phyloP scores from a whole-genome alignment of 2,329 filamentous ascomycete species.

The Epichloe uncinata region DNA sequence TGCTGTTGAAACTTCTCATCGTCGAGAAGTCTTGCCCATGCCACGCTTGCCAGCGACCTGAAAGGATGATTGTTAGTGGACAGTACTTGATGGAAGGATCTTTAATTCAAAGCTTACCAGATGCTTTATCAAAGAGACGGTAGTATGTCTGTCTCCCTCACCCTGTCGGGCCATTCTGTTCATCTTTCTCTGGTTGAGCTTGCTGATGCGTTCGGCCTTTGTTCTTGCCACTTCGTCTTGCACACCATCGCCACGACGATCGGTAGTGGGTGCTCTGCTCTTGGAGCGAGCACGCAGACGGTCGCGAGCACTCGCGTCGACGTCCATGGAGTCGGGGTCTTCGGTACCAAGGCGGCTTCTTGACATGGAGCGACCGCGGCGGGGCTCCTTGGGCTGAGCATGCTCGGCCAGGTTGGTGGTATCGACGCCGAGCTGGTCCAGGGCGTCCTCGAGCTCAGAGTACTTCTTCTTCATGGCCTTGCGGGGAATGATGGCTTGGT shows the following conservation, averaged over 20 bases:
- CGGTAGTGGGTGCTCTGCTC: conserved; percentile 49
- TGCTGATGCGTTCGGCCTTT: conserved; percentile 77
- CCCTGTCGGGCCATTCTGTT: conserved; percentile 95
- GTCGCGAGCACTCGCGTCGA: conserved; percentile 44
- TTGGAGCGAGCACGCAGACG: conserved; percentile 59
- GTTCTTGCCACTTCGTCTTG: conserved; percentile 49
- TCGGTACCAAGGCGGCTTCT: conserved; percentile 49
- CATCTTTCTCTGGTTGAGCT: conserved; percentile 94
- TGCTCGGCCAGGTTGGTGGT: conserved; percentile 61
- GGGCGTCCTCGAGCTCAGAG: conserved; percentile 72
- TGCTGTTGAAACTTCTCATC: conserved; percentile 30
- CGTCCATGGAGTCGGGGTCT: conserved; percentile 64
- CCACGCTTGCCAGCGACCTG: conserved; percentile 83
- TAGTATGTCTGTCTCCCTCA: conserved; percentile 86
- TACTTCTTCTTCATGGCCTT: conserved; percentile 68
- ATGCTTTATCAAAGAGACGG: conserved; percentile 74
- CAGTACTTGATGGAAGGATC: conserved; percentile 7
- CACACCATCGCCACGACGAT: conserved; percentile 68
- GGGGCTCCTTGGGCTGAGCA: conserved; percentile 48
- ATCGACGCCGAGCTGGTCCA: conserved; percentile 78
- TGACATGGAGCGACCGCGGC: conserved; percentile 57
- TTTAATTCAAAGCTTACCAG: conserved; percentile 49
- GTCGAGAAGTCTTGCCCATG: conserved; percentile 74
- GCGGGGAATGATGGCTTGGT: conserved; percentile 84
- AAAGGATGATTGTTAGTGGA: conserved; percentile 9